Evolutionary conservation across 768 basidiomycete species (phyloP).

Genomic region (Tylopilus rubrobrunneus): DNA sequence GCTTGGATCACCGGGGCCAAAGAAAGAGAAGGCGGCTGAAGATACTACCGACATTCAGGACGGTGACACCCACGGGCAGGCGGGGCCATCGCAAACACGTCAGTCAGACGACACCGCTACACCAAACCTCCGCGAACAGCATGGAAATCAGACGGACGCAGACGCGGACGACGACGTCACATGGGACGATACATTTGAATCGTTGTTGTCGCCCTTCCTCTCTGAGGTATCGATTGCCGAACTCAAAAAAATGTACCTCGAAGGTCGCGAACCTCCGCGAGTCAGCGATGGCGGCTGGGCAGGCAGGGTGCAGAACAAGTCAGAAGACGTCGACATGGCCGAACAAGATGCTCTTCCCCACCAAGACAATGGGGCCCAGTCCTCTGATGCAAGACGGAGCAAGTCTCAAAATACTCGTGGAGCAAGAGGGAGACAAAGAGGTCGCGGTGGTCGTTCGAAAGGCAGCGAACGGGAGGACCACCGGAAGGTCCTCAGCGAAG

Average conservation of each 20-base stretch:
- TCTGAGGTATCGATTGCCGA: slow-evolving; percentile 54
- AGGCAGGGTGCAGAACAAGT: slow-evolving; percentile 38
- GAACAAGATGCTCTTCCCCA: slow-evolving; percentile 5
- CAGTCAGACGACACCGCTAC: background rate
- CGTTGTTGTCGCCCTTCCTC: slow-evolving; percentile 58
- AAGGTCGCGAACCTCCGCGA: slow-evolving; percentile 77
- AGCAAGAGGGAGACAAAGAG: slow-evolving; percentile 43
- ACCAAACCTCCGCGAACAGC: background rate
- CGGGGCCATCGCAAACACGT: slow-evolving; percentile 4
- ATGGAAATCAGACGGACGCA: background rate
- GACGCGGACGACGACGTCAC: slow-evolving; percentile 34
- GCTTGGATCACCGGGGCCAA: slow-evolving; percentile 64
- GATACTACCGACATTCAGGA: slow-evolving; percentile 11
- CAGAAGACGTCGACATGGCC: slow-evolving; percentile 22
- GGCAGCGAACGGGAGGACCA: slow-evolving; percentile 52
- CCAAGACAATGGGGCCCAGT: slow-evolving; percentile 19
- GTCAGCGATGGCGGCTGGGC: slow-evolving; percentile 76
- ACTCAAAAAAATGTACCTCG: slow-evolving; percentile 71
- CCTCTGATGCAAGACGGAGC: slow-evolving; percentile 30
- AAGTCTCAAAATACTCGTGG: slow-evolving; percentile 40
- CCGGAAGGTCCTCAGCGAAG: slow-evolving; percentile 78
- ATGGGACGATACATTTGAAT: slow-evolving; percentile 65
- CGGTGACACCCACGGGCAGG: background rate
- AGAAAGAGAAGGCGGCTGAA: slow-evolving; percentile 33
- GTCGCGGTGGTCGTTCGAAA: slow-evolving; percentile 39